Percentiles rank a stretch among this genome's conserved stretches.
phyloP scores from a whole-genome alignment of 2,329 filamentous ascomycete species.

The Colletotrichum coccodes region DNA sequence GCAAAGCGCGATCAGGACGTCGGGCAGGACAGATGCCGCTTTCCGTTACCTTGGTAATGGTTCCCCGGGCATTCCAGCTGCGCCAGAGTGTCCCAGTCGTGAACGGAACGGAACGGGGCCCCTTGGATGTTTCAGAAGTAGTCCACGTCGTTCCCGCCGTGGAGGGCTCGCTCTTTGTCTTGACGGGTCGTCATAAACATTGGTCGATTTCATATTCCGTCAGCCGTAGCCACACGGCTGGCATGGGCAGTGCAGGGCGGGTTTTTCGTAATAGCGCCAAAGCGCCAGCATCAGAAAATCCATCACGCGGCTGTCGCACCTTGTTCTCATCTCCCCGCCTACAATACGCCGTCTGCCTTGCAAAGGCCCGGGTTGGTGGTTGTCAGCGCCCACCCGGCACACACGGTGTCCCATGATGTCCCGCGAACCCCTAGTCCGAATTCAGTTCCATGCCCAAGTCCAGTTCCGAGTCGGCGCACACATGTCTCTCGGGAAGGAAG shows the following conservation, averaged over 20 bases:
- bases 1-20: background rate
- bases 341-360: background rate
- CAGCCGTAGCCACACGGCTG: background rate
- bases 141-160: background rate
- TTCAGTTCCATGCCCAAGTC: background rate
- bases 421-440: background rate
- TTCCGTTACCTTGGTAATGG: background rate
- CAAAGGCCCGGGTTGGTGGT: background rate
- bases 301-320: background rate
- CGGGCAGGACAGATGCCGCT: background rate
- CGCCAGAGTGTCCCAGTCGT: background rate
- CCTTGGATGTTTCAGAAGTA: slow-evolving; percentile 7
- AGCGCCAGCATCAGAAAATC: background rate
- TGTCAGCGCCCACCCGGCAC: background rate
- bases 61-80: background rate
- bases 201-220: background rate
- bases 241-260: background rate
- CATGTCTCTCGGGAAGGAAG: background rate
- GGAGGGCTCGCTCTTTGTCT: background rate
- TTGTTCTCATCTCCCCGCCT: background rate
- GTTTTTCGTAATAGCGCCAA: background rate
- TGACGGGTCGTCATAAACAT: background rate
- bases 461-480: background rate
- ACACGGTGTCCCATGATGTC: background rate
- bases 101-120: background rate